Evolutionary conservation across 2,329 filamentous ascomycete species (phyloP).

Genomic region (Diaporthe citriasiana): DNA sequence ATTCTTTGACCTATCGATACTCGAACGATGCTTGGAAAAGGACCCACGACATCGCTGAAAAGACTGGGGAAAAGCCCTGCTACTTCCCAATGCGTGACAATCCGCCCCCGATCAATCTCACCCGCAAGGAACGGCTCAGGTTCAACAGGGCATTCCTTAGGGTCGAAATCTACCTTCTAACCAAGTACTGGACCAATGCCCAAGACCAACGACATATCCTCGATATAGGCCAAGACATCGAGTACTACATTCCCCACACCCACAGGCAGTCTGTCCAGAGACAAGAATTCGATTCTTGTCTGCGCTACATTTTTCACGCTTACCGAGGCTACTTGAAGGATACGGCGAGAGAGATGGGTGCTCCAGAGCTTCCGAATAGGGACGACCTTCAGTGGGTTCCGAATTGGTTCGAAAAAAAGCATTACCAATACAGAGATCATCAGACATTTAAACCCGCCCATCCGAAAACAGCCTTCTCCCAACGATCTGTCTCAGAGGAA

Average conservation of each 20-base stretch:
- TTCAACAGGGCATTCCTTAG: background rate
- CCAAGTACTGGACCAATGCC: background rate
- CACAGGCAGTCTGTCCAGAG: accelerated
- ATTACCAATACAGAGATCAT: background rate
- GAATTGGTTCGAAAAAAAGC: accelerated
- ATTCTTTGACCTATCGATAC: slow-evolving; percentile 1
- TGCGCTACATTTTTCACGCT: slow-evolving; percentile 29
- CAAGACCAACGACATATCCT: background rate
- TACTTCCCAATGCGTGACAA: background rate
- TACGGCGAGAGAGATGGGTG: background rate
- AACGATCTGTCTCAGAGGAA: background rate
- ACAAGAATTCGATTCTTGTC: background rate
- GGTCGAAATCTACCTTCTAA: slow-evolving; percentile 22
- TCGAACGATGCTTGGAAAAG: slow-evolving; percentile 14
- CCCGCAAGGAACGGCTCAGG: accelerated
- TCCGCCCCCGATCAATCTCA: background rate
- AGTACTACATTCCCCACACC: background rate
- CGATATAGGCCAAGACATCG: background rate
- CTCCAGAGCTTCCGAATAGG: background rate
- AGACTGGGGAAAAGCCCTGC: background rate
- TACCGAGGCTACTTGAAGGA: background rate
- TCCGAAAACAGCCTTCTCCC: background rate
- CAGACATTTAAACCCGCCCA: background rate
- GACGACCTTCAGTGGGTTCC: background rate
- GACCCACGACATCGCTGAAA: background rate